A percentile compares a stretch with the other conserved stretches of the same genome.
phyloP scores from a whole-genome alignment of 2,329 filamentous ascomycete species.

The Colletotrichum aenigma region DNA sequence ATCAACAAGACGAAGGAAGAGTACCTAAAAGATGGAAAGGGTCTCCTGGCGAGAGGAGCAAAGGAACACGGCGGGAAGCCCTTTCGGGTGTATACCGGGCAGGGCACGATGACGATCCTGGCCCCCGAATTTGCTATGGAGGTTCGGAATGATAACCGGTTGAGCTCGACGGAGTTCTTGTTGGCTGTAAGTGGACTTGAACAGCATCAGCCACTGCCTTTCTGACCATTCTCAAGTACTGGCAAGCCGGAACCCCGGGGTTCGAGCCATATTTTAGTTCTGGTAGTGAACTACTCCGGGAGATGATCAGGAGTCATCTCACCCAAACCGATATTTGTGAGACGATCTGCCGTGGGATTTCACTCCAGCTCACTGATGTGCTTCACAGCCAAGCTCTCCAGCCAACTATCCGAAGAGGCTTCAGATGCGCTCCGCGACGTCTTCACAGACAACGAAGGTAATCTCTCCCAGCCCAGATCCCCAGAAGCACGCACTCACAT shows the following conservation, averaged over 20 bases:
- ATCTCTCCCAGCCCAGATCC: background rate
- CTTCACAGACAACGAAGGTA: background rate
- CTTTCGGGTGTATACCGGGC: background rate
- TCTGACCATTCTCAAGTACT: background rate
- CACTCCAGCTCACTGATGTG: background rate
- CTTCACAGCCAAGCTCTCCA: background rate
- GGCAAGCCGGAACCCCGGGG: background rate
- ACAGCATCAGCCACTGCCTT: too few relatives aligned
- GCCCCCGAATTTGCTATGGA: background rate
- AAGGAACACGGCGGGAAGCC: background rate
- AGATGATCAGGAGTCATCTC: background rate
- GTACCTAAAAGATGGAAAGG: background rate
- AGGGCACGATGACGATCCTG: background rate
- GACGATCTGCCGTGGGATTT: background rate
- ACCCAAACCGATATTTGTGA: background rate
- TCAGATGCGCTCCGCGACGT: background rate
- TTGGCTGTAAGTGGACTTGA: background rate
- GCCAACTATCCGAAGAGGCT: background rate
- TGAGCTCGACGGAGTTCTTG: conserved; percentile 6
- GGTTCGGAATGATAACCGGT: background rate
- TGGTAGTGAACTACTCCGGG: background rate
- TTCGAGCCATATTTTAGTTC: conserved; percentile 10
- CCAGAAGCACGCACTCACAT: rapidly evolving
- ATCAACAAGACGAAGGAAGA: conserved; percentile 4
- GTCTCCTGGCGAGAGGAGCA: background rate